These are phyloP conservation scores for Ascosphaera acerosa DNA, from an alignment of 2,329 filamentous ascomycete species.

Conservation along the genomic window DNA sequence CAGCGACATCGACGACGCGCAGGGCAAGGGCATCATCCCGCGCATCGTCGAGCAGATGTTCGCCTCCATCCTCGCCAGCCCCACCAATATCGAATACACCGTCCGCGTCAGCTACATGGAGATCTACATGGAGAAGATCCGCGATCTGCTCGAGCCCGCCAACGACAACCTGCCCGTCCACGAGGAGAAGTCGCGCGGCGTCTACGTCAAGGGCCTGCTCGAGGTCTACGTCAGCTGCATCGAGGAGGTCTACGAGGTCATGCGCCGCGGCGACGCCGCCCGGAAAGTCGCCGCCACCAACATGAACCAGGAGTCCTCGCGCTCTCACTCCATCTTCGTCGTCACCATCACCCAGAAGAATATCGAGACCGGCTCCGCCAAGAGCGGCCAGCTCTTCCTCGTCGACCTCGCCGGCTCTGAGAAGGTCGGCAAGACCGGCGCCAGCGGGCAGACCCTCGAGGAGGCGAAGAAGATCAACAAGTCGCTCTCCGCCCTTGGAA, in stretches of 20 bases:
- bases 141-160: constrained; percentile 71
- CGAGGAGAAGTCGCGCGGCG: constrained; percentile 86
- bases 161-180: constrained; percentile 96
- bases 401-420: constrained; percentile 96
- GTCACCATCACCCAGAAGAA: constrained; percentile 96
- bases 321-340: constrained; percentile 95
- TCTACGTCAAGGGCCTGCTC: constrained; percentile 84
- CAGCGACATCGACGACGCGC: constrained; percentile 72
- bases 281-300: constrained; percentile 89
- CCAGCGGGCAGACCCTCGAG: constrained; percentile 87
- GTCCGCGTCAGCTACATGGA: constrained; percentile 98
- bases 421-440: constrained; percentile 95
- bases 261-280: constrained; percentile 73
- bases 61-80: constrained; percentile 73
- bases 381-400: constrained; percentile 88
- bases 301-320: constrained; percentile 97
- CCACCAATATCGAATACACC: constrained; percentile 92
- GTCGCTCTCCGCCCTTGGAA: constrained; percentile 88
- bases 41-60: constrained; percentile 97
- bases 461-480: constrained; percentile 99
- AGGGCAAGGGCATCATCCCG: constrained; percentile 79
- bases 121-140: constrained; percentile 98
- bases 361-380: constrained; percentile 80
- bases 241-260: constrained; percentile 87
- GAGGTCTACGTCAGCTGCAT: constrained; percentile 93